Conservation (phyloP, 805 yeast species). For the Saccharomycopsis sp. region DNA sequence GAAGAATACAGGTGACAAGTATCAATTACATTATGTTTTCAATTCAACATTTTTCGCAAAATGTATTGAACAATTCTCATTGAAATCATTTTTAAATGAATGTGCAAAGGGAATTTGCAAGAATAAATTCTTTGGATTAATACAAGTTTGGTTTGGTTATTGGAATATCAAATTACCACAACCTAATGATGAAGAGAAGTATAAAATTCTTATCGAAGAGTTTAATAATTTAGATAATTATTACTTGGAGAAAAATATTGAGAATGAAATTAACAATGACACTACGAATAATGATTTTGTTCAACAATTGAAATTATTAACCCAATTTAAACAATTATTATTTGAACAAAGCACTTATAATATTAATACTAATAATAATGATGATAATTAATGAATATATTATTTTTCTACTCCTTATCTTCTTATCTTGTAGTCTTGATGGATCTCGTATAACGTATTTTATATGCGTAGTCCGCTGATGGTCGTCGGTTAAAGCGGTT, state of each 20-base stretch:
- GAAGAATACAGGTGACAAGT: neutral
- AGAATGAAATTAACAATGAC: constrained; percentile 6
- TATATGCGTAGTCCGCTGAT: no score
- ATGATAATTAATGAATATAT: neutral
- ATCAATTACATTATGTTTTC: neutral
- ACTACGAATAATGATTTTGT: neutral
- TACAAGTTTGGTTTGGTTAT: constrained; percentile 13
- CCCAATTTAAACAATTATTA: neutral
- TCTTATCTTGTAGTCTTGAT: no score
- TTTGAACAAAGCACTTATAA: neutral
- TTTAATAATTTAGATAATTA: constrained; percentile 20
- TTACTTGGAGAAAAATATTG: constrained; percentile 17
- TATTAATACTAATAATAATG: neutral
- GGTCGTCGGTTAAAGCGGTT: no score
- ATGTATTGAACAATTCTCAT: constrained; percentile 10
- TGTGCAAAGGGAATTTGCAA: constrained; percentile 10
- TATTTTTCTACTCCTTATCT: no score
- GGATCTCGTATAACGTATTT: no score
- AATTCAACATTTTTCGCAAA: constrained; percentile 10
- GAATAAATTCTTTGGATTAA: constrained; percentile 17
- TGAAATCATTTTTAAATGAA: constrained; percentile 12
- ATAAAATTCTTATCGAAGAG: constrained; percentile 2
- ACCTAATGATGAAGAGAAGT: neutral
- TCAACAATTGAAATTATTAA: neutral
- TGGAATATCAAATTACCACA: constrained; percentile 1